Evolutionary conservation across 78 protist genomes (phyloP).

Genomic region (Dictyostelium purpureum): DNA sequence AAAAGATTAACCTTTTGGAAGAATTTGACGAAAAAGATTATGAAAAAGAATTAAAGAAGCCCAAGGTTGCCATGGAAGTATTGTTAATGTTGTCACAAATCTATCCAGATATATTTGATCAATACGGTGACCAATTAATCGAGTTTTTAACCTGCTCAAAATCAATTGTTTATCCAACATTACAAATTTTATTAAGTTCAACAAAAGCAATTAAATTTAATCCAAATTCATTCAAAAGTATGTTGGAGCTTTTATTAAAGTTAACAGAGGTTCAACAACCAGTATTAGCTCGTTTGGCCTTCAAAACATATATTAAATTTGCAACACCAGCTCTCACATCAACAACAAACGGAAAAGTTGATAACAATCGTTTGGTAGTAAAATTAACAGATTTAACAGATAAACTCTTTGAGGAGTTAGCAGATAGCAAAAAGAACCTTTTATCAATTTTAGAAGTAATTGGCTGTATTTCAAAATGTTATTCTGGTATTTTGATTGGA

Average conservation of each 20-base stretch:
- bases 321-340: background rate
- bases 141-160: slow-evolving; percentile 33
- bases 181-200: background rate
- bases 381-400: slow-evolving; percentile 11
- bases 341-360: background rate
- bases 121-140: background rate
- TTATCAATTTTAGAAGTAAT: slow-evolving; percentile 13
- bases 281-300: slow-evolving; percentile 35
- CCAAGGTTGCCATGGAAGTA: background rate
- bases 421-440: slow-evolving; percentile 26
- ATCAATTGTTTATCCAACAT: background rate
- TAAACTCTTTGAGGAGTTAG: background rate
- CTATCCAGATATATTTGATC: slow-evolving; percentile 5
- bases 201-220: background rate
- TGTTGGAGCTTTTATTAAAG: background rate
- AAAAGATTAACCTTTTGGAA: background rate
- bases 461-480: slow-evolving; percentile 29
- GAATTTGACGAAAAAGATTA: slow-evolving; percentile 14
- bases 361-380: background rate
- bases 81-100: background rate
- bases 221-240: background rate
- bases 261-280: slow-evolving; percentile 34
- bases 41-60: slow-evolving; percentile 19
- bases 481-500: background rate
- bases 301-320: slow-evolving; percentile 11